These are phyloP conservation scores for Ophiostoma fasciatum DNA, from an alignment of 2,329 filamentous ascomycete species.

Conservation along the genomic window DNA sequence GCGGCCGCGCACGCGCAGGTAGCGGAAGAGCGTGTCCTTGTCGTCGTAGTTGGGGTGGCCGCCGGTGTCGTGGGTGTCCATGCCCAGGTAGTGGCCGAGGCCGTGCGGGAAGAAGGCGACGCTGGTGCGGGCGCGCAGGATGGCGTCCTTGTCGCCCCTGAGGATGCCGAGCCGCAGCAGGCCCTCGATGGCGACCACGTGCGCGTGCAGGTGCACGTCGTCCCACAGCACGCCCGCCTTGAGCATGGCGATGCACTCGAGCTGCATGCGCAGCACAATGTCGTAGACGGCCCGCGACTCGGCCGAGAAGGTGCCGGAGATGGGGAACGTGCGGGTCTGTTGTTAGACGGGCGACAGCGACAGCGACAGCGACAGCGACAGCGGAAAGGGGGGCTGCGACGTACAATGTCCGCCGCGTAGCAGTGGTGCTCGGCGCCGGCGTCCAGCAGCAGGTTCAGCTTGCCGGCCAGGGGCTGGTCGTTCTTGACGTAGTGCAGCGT, in stretches of 20 bases:
- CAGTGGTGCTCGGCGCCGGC: slow-evolving; percentile 64
- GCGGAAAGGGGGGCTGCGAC: too few species aligned
- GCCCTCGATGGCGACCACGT: slow-evolving; percentile 69
- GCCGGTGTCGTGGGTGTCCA: slow-evolving; percentile 83
- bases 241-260: slow-evolving; percentile 56
- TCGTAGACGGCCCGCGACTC: slow-evolving; percentile 65
- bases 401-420: slow-evolving; percentile 57
- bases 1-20: slow-evolving; percentile 62
- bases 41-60: slow-evolving; percentile 68
- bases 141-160: slow-evolving; percentile 50
- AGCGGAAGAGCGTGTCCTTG: slow-evolving; percentile 70
- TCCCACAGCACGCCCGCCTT: slow-evolving; percentile 68
- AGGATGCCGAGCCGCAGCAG: slow-evolving; percentile 64
- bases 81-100: slow-evolving; percentile 76
- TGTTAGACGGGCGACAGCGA: too few species aligned
- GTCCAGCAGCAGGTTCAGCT: slow-evolving; percentile 71
- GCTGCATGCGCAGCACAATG: slow-evolving; percentile 78
- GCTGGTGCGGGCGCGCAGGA: slow-evolving; percentile 65
- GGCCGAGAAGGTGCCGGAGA: slow-evolving; percentile 53
- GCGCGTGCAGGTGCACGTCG: slow-evolving; percentile 64
- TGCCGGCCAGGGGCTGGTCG: slow-evolving; percentile 50
- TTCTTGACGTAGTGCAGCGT: slow-evolving; percentile 83
- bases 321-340: slow-evolving; percentile 82
- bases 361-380: too few species aligned
- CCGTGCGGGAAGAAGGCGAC: slow-evolving; percentile 88